A percentile compares a stretch with the other conserved stretches of the same genome.
phyloP scores from a whole-genome alignment of 1,139 yeast species.

The Diutina pseudorugosa region DNA sequence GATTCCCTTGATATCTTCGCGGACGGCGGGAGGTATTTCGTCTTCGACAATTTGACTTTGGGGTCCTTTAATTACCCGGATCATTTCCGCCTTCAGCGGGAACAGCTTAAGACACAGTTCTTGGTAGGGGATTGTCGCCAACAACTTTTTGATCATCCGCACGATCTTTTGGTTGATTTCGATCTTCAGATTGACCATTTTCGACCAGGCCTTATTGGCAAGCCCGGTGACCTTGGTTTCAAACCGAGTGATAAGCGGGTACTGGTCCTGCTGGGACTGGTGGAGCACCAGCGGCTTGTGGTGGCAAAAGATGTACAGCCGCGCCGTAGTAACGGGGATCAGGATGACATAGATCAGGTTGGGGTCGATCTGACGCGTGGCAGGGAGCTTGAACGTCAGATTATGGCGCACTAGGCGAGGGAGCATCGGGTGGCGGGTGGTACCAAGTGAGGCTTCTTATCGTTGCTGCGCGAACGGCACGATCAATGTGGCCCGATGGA shows the following conservation, averaged over 20 bases:
- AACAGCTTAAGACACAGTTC: conserved; percentile 40
- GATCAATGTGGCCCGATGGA: background rate
- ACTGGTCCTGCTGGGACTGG: conserved; percentile 15
- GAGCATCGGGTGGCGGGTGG: background rate
- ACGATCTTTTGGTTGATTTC: conserved; percentile 29
- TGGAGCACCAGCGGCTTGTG: conserved; percentile 29
- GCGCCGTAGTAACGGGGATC: conserved; percentile 46
- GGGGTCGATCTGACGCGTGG: background rate
- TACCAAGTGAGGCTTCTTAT: background rate
- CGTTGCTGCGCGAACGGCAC: background rate
- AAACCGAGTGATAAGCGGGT: conserved; percentile 23
- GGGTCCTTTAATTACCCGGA: conserved; percentile 28
- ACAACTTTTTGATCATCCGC: conserved; percentile 19
- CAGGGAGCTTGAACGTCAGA: background rate
- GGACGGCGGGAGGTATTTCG: background rate
- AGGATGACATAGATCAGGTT: conserved; percentile 31
- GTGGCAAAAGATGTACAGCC: conserved; percentile 48
- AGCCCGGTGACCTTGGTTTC: conserved; percentile 26
- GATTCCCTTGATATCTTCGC: background rate
- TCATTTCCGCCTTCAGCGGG: conserved; percentile 36
- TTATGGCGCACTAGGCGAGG: background rate
- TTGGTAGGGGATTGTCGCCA: conserved; percentile 38
- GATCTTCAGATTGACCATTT: conserved; percentile 25
- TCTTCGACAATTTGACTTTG: background rate
- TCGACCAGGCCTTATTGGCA: conserved; percentile 35